Evolutionary conservation across 352 stramenopile species (phyloP).

Genomic region (Halophytophthora polymorphica): DNA sequence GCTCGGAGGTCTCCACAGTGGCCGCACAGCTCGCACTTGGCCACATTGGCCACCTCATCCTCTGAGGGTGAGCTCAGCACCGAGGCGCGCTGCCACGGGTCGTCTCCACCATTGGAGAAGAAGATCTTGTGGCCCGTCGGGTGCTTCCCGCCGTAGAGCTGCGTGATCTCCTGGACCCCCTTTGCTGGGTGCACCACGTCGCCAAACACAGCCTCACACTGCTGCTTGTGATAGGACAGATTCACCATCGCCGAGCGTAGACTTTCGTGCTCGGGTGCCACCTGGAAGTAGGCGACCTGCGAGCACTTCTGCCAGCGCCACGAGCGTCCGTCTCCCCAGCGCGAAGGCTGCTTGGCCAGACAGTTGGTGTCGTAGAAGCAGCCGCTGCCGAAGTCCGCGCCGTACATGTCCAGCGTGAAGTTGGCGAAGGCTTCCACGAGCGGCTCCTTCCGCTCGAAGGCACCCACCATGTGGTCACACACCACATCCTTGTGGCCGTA

Average conservation of each 20-base stretch:
- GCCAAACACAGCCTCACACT: slow-evolving; percentile 76
- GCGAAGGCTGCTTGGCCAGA: slow-evolving; percentile 37
- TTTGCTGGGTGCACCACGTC: slow-evolving; percentile 55
- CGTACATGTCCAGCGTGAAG: slow-evolving; percentile 83
- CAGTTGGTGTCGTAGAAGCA: slow-evolving; percentile 87
- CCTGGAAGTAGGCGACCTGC: slow-evolving; percentile 86
- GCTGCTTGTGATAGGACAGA: slow-evolving; percentile 74
- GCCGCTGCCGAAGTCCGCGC: slow-evolving; percentile 60
- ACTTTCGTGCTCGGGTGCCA: slow-evolving; percentile 56
- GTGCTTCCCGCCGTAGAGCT: slow-evolving; percentile 74
- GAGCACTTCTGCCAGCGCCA: slow-evolving; percentile 89
- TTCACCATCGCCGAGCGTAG: slow-evolving; percentile 66
- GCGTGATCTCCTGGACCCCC: slow-evolving; percentile 53
- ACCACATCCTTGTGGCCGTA: slow-evolving; percentile 85
- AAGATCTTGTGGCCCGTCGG: slow-evolving; percentile 78
- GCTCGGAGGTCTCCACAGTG: slow-evolving; percentile 74
- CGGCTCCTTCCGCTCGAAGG: slow-evolving; percentile 46
- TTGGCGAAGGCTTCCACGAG: slow-evolving; percentile 70
- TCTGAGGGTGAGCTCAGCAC: slow-evolving; percentile 54
- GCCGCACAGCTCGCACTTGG: slow-evolving; percentile 76
- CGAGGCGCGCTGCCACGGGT: slow-evolving; percentile 83
- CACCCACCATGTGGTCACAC: slow-evolving; percentile 53
- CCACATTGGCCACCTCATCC: slow-evolving; percentile 64
- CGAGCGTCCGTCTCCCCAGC: slow-evolving; percentile 75
- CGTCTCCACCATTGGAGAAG: slow-evolving; percentile 80